Evolutionary conservation across 257 asterid genomes (phyloP), one percentile per base, ranked within the genome.

Genomic region (Anisodus acutangulus): DNA sequence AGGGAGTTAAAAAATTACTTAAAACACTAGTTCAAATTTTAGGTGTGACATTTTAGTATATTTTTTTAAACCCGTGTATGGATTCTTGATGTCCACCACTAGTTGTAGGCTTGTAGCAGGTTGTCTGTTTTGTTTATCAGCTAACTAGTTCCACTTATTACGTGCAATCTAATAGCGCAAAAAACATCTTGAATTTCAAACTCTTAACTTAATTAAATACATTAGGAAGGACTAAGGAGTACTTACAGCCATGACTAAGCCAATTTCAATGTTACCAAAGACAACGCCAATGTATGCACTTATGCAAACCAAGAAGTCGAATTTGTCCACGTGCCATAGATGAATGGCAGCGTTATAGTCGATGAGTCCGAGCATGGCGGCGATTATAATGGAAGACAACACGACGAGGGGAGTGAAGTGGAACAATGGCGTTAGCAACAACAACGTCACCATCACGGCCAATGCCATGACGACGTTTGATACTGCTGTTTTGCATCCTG

Each of bases 401-500:
- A 97, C 99, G 71, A 97, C 99, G 1, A 91, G 83, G 0, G 99
- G 99, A 6, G 98, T 97, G 96, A 91, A 94, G 58, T 93, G 95
- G 85, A 97, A 95, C 60, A 97, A 68, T 3, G 99, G 98, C 0
- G 98, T 95, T 4, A 97, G 89, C 54, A 94, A 81, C n/a, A 97
- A 66, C 84, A 97, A 76, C 9, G 97, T 93, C 13, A 95, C 74
- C 99, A 94, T 92, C 53, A 97, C 98, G 3, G 98, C 95, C 0
- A 97, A 11, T 4, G 99, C 99, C 99, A 97, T 97, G 68, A 95
- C 96, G 3, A 97, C 93, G 90, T 97, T 97, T 0, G 99, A 95
- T 8, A 97, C 97, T 35, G 99, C 99, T 0, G 97, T 95, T 78
- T 97, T 97, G 90, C 99, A 97, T 17, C 99, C 99, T 8, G 99